A percentile compares a stretch with the other conserved stretches of the same genome.
These are phyloP conservation scores for Populus alba DNA, from an alignment of 345 rosid species.

Conservation along the genomic window DNA sequence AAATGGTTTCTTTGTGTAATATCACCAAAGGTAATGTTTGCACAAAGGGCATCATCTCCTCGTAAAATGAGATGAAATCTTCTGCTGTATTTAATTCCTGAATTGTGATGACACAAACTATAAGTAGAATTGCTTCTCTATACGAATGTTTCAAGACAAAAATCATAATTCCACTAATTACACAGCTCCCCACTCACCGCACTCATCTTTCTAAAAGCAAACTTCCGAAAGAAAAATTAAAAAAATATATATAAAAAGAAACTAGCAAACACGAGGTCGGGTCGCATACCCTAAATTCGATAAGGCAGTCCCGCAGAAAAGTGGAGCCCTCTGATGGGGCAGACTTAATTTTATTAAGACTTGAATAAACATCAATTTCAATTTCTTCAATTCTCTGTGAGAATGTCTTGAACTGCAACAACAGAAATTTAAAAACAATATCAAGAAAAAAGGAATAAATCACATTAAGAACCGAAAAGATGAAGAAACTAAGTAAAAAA, in stretches of 20 bases:
- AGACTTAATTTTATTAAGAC: slow-evolving; percentile 58
- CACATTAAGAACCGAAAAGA: not conserved
- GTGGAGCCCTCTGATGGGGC: slow-evolving; percentile 81
- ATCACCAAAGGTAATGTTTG: slow-evolving; percentile 63
- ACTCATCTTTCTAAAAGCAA: not conserved
- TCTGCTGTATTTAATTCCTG: slow-evolving; percentile 91
- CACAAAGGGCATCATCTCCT: slow-evolving; percentile 66
- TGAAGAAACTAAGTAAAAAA: not conserved
- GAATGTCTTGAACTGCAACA: slow-evolving; percentile 67
- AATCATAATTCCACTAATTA: not conserved
- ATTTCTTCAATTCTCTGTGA: slow-evolving; percentile 68
- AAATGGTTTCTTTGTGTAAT: slow-evolving; percentile 63
- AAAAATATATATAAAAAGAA: not conserved
- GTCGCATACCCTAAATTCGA: slow-evolving; percentile 81
- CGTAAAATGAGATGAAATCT: slow-evolving; percentile 79
- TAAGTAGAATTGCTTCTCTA: not conserved
- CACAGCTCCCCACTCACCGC: not conserved
- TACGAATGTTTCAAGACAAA: not conserved
- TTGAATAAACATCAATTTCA: slow-evolving; percentile 64
- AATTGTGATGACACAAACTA: slow-evolving; percentile 5
- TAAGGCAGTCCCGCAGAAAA: slow-evolving; percentile 71
- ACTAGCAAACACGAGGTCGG: no score
- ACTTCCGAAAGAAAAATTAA: not conserved
- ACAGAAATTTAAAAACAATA: not conserved
- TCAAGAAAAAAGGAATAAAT: not conserved